phyloP scores from a whole-genome alignment of 768 basidiomycete species.

The Trametes elegans region DNA sequence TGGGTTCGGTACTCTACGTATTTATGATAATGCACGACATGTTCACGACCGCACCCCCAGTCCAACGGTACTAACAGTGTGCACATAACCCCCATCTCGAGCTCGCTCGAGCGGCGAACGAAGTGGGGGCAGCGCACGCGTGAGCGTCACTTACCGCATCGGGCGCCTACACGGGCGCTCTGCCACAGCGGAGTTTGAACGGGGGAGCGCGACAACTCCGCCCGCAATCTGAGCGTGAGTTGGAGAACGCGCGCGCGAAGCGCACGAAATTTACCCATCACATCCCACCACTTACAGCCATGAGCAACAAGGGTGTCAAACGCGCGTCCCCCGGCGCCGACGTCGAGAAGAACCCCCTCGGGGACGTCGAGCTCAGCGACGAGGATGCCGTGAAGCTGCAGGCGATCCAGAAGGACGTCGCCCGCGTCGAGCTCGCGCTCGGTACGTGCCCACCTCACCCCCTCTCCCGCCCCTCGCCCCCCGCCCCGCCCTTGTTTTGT shows the following conservation, averaged over 20 bases:
- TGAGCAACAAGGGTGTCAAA: slow-evolving; percentile 43
- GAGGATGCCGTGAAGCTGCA: slow-evolving; percentile 71
- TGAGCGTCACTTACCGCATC: not conserved
- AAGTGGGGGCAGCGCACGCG: not conserved
- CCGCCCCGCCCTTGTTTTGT: not conserved
- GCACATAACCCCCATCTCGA: too few species aligned
- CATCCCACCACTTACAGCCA: slow-evolving; percentile 11
- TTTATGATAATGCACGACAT: slow-evolving; percentile 14
- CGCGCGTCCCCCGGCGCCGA: slow-evolving; percentile 80
- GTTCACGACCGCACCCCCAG: not conserved
- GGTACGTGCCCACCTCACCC: slow-evolving; percentile 45
- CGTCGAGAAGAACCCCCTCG: slow-evolving; percentile 63
- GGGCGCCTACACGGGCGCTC: not conserved
- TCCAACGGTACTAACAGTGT: not conserved
- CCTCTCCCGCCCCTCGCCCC: not conserved
- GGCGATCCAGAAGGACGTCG: slow-evolving; percentile 63
- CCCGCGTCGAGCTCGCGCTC: slow-evolving; percentile 67
- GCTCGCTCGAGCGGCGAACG: too few species aligned
- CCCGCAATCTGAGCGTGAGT: slow-evolving; percentile 10
- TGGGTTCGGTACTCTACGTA: slow-evolving; percentile 15
- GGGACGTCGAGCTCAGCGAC: slow-evolving; percentile 65
- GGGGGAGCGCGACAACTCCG: slow-evolving; percentile 21
- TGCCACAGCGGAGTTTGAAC: slow-evolving; percentile 22
- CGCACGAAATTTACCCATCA: slow-evolving; percentile 18
- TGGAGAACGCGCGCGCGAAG: slow-evolving; percentile 15